These are phyloP conservation scores for Paraglomus occultum DNA, from an alignment of 192 early-diverging fungal genomes.

Conservation along the genomic window DNA sequence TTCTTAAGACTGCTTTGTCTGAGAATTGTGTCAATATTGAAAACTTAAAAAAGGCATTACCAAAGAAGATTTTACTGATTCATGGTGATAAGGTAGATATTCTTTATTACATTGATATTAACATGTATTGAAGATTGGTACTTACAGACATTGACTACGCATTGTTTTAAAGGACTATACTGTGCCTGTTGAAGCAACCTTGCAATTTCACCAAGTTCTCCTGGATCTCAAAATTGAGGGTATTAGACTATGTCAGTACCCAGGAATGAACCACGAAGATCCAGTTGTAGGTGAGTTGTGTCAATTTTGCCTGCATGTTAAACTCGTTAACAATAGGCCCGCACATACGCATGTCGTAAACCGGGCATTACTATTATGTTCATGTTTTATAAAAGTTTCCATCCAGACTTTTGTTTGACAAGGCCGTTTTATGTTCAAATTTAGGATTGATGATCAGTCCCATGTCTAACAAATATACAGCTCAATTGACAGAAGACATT, in stretches of 20 bases:
- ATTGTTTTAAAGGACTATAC: conserved; percentile 19
- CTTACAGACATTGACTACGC: neutral
- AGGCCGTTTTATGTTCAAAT: no score
- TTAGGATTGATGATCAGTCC: conserved; percentile 11
- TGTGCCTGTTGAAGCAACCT: conserved; percentile 34
- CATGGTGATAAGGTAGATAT: conserved; percentile 34
- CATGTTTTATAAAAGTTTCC: no score
- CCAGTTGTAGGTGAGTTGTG: conserved; percentile 33
- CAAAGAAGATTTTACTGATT: conserved; percentile 38
- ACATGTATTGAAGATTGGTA: neutral
- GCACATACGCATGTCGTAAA: no score
- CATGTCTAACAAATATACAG: conserved; percentile 4
- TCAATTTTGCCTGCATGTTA: neutral
- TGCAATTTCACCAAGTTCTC: conserved; percentile 34
- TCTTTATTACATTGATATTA: neutral
- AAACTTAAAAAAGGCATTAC: conserved; percentile 33
- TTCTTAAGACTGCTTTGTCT: conserved; percentile 33
- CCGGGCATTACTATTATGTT: no score
- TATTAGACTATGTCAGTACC: conserved; percentile 28
- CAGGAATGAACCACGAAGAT: conserved; percentile 38
- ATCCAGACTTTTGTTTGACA: no score
- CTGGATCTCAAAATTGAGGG: conserved; percentile 34
- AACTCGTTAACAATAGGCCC: no score
- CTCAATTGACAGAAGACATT: conserved; percentile 4
- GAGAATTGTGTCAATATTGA: neutral